phyloP scores from a whole-genome alignment of 2,329 filamentous ascomycete genomes.

The Rutstroemia sp. region DNA sequence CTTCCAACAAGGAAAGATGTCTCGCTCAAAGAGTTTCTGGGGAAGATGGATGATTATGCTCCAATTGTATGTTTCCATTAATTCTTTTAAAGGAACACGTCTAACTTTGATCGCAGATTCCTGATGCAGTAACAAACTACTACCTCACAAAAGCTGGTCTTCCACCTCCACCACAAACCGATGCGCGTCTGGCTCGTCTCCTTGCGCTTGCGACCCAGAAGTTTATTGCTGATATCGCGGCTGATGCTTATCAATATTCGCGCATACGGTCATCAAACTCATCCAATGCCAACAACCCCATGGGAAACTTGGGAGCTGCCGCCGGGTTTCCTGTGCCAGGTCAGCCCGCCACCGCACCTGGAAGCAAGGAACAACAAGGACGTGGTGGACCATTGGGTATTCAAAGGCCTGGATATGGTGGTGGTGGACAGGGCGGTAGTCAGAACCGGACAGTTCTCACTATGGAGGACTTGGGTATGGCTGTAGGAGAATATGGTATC shows the following conservation, averaged over 20 bases:
- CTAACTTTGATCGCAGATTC: conserved; percentile 56
- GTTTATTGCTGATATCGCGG: conserved; percentile 95
- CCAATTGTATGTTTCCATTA: conserved; percentile 67
- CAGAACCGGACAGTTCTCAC: conserved; percentile 92
- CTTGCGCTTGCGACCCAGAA: conserved; percentile 98
- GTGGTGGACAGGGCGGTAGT: conserved; percentile 79
- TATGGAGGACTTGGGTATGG: conserved; percentile 98
- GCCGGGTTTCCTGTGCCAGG: conserved; percentile 61
- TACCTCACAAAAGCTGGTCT: conserved; percentile 95
- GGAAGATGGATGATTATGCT: conserved; percentile 97
- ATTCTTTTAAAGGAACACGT: conserved; percentile 1
- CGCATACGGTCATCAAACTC: conserved; percentile 91
- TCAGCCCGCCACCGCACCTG: conserved; percentile 46
- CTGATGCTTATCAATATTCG: conserved; percentile 96
- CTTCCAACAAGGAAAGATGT: conserved; percentile 82
- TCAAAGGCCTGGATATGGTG: conserved; percentile 73
- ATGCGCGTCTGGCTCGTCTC: conserved; percentile 82
- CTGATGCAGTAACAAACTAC: conserved; percentile 94
- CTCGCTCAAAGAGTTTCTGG: conserved; percentile 83
- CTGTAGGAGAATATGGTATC: conserved; percentile 93
- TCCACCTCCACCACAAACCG: conserved; percentile 83
- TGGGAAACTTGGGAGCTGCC: conserved; percentile 75
- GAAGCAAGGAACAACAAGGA: conserved; percentile 47
- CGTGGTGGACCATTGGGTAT: conserved; percentile 40
- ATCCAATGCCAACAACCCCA: conserved; percentile 78